Evolutionary conservation across 1,284 basidiomycete genomes (phyloP).

Genomic region (Gomphus bonarii): DNA sequence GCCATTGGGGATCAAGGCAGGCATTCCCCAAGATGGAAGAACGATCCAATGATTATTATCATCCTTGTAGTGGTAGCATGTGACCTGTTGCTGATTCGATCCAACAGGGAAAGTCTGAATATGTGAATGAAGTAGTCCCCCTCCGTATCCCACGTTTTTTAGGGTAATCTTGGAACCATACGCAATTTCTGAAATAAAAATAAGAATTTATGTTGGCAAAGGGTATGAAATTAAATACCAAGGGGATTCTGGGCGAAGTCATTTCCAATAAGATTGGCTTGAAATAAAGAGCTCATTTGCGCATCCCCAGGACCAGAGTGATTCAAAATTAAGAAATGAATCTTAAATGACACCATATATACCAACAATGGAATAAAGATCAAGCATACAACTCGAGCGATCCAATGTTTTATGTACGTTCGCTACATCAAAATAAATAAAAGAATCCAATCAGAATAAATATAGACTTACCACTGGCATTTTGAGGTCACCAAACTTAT

Average conservation of each 20-base stretch:
- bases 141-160: conserved; percentile 98
- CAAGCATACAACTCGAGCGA: conserved; percentile 75
- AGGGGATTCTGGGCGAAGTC: conserved; percentile 85
- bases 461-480: conserved; percentile 70
- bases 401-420: conserved; percentile 88
- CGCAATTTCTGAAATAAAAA: conserved; percentile 58
- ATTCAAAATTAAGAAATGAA: conserved; percentile 92
- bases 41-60: conserved; percentile 92
- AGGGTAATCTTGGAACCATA: conserved; percentile 87
- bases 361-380: conserved; percentile 86
- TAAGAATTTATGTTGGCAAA: conserved; percentile 5
- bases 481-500: conserved; percentile 92
- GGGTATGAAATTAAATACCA: conserved; percentile 30
- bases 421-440: conserved; percentile 28
- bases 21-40: conserved; percentile 73
- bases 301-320: conserved; percentile 94
- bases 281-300: conserved; percentile 98
- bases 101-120: conserved; percentile 90
- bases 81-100: conserved; percentile 94
- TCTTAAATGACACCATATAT: conserved; percentile 91
- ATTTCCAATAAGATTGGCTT: conserved; percentile 93
- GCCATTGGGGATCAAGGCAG: conserved; percentile 50
- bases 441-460: conserved; percentile 12
- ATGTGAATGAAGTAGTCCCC: conserved; percentile 94
- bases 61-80: conserved; percentile 99